phyloP scores from a whole-genome alignment of 306 rosid species.

The Casuarina cunninghamiana region DNA sequence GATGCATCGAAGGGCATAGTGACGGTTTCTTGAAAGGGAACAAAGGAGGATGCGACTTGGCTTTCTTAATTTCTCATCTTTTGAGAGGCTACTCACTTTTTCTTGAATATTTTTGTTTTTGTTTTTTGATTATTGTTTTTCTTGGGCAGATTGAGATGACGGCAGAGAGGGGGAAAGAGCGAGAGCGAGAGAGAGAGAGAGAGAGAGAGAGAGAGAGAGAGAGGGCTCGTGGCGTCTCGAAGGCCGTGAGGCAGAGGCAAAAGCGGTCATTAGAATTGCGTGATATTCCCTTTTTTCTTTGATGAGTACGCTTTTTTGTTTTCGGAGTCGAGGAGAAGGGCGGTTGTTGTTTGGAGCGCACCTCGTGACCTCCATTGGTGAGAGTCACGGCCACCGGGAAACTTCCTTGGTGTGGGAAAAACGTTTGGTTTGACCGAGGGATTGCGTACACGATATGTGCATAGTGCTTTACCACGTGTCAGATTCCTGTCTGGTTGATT shows the following conservation, averaged over 20 bases:
- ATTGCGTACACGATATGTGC: too few species aligned
- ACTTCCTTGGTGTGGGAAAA: background rate
- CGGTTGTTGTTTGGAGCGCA: slow-evolving; percentile 5
- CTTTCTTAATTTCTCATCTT: slow-evolving; percentile 31
- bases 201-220: background rate
- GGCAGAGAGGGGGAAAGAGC: background rate
- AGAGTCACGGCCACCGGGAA: slow-evolving; percentile 4
- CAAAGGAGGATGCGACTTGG: slow-evolving; percentile 25
- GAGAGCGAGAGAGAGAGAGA: background rate
- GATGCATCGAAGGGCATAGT: background rate
- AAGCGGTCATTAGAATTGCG: slow-evolving; percentile 34
- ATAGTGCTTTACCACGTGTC: too few species aligned
- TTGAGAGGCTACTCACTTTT: slow-evolving; percentile 21
- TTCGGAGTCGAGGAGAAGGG: slow-evolving; percentile 11
- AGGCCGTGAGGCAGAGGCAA: slow-evolving; percentile 16
- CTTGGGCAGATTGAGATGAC: background rate
- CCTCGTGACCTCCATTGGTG: background rate
- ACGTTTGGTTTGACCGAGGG: too few species aligned
- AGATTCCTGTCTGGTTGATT: background rate
- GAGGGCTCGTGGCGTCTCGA: slow-evolving; percentile 37
- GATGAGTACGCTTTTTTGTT: background rate
- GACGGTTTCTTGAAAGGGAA: slow-evolving; percentile 36
- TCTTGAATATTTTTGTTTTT: too few species aligned
- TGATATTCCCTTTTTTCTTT: slow-evolving; percentile 33
- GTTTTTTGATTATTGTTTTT: background rate